Evolutionary conservation across 1,284 basidiomycete species (phyloP).

Genomic region (Sphagnurus paluster): DNA sequence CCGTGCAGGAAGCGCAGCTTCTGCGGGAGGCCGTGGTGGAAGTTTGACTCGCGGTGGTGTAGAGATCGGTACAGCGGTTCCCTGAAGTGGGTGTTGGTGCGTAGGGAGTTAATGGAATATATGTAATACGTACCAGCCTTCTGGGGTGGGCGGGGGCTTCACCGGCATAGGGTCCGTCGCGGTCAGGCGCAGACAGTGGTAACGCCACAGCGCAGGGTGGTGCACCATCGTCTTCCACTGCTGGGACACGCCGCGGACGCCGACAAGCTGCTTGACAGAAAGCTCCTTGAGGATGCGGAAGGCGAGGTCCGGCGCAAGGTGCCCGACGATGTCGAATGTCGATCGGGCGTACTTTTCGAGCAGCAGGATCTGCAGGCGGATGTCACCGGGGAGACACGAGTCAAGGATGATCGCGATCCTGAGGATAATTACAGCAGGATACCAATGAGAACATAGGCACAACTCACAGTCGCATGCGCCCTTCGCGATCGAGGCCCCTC

Average conservation of each 20-base stretch:
- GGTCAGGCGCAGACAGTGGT: conserved; percentile 74
- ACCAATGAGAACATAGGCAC: conserved; percentile 7
- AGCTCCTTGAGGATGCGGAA: conserved; percentile 68
- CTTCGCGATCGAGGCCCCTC: conserved; percentile 60
- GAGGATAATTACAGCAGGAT: conserved; percentile 22
- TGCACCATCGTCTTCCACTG: conserved; percentile 73
- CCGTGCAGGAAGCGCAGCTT: conserved; percentile 76
- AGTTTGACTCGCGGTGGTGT: conserved; percentile 87
- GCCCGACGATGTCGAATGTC: conserved; percentile 80
- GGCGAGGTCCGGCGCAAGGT: conserved; percentile 67
- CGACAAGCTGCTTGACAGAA: conserved; percentile 64
- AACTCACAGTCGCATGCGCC: conserved; percentile 72
- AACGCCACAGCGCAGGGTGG: conserved; percentile 75
- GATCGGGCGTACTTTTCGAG: conserved; percentile 81
- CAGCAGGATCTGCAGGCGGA: conserved; percentile 73
- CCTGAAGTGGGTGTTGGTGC: conserved; percentile 38
- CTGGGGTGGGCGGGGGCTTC: conserved; percentile 56
- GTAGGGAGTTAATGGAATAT: not conserved
- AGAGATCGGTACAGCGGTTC: conserved; percentile 78
- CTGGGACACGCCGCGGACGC: conserved; percentile 62
- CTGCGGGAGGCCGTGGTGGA: conserved; percentile 76
- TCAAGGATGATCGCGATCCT: conserved; percentile 63
- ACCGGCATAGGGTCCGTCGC: conserved; percentile 71
- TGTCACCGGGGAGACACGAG: conserved; percentile 75
- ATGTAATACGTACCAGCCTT: conserved; percentile 62